Evolutionary conservation across 306 rosid species (phyloP).

Genomic region (Corylus avellana): DNA sequence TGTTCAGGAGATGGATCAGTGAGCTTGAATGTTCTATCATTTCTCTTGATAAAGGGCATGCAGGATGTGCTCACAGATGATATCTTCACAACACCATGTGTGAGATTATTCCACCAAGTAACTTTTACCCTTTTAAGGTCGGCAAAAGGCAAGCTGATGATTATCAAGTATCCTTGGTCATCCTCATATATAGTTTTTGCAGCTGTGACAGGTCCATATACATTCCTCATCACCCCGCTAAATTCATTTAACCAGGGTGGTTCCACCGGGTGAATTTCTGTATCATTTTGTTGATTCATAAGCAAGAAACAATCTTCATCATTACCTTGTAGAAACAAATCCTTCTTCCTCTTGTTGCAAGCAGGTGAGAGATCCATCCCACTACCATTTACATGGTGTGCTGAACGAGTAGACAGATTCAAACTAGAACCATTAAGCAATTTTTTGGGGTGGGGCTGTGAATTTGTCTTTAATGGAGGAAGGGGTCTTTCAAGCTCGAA

Average conservation of each 20-base stretch:
- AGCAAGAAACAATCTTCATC: slow-evolving; percentile 37
- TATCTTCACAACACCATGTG: slow-evolving; percentile 41
- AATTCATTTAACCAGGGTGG: slow-evolving; percentile 41
- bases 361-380: slow-evolving; percentile 35
- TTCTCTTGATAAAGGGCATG: slow-evolving; percentile 35
- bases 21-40: slow-evolving; percentile 42
- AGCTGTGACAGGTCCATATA: slow-evolving; percentile 43
- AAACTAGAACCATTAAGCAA: slow-evolving; percentile 38
- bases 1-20: slow-evolving; percentile 45
- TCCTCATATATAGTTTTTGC: slow-evolving; percentile 45
- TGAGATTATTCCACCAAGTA: slow-evolving; percentile 40
- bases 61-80: slow-evolving; percentile 36
- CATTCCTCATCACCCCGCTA: slow-evolving; percentile 46
- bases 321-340: slow-evolving; percentile 34
- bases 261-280: slow-evolving; percentile 31
- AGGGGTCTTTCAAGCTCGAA: slow-evolving; percentile 41
- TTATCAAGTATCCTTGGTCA: slow-evolving; percentile 39
- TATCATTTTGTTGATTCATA: slow-evolving; percentile 30
- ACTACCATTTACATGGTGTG: slow-evolving; percentile 29
- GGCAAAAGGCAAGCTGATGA: slow-evolving; percentile 36
- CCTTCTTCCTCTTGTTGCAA: slow-evolving; percentile 45
- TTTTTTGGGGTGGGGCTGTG: slow-evolving; percentile 30
- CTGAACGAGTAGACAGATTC: slow-evolving; percentile 30
- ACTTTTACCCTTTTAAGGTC: slow-evolving; percentile 39
- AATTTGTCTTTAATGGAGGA: slow-evolving; percentile 26